phyloP scores from a whole-genome alignment of 2,329 filamentous ascomycete genomes.

The Xylariaceae sp. region DNA sequence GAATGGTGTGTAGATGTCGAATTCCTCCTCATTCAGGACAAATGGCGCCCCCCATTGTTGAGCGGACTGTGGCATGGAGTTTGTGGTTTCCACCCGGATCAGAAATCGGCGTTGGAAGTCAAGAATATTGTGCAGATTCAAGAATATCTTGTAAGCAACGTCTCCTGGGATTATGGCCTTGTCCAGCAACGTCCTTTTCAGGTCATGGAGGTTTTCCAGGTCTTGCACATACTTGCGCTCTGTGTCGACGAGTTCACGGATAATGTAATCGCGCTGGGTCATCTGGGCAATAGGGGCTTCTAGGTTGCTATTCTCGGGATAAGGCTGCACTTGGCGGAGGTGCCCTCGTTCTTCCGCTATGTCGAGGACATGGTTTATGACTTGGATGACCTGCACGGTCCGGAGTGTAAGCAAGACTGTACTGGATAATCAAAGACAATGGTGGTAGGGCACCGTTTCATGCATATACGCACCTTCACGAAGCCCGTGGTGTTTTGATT shows the following conservation, averaged over 20 bases:
- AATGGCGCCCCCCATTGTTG: conserved; percentile 98
- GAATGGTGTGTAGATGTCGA: conserved; percentile 92
- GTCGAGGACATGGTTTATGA: conserved; percentile 89
- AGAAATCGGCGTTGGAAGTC: conserved; percentile 94
- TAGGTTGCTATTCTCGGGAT: conserved; percentile 47
- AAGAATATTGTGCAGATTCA: conserved; percentile 90
- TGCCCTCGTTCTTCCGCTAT: conserved; percentile 73
- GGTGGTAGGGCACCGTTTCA: not conserved
- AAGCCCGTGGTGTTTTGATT: conserved; percentile 95
- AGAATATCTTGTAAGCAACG: conserved; percentile 86
- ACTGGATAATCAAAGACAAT: not conserved
- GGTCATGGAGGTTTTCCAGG: conserved; percentile 83
- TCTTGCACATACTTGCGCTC: conserved; percentile 98
- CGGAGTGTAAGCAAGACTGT: conserved; percentile 9
- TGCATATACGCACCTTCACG: conserved; percentile 63
- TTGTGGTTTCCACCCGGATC: conserved; percentile 92
- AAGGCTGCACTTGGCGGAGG: conserved; percentile 56
- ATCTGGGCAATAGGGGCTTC: conserved; percentile 59
- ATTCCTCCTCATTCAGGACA: conserved; percentile 74
- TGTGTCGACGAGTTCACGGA: conserved; percentile 87
- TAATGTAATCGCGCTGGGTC: conserved; percentile 76
- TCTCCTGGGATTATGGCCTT: conserved; percentile 85
- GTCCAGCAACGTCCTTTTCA: conserved; percentile 86
- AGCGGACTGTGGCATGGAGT: conserved; percentile 66
- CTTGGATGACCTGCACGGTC: conserved; percentile 78